A percentile compares a stretch with the other conserved stretches of the same genome.
phyloP scores from a whole-genome alignment of 371 early-diverging fungal genomes.

The Blakeslea trispora region DNA sequence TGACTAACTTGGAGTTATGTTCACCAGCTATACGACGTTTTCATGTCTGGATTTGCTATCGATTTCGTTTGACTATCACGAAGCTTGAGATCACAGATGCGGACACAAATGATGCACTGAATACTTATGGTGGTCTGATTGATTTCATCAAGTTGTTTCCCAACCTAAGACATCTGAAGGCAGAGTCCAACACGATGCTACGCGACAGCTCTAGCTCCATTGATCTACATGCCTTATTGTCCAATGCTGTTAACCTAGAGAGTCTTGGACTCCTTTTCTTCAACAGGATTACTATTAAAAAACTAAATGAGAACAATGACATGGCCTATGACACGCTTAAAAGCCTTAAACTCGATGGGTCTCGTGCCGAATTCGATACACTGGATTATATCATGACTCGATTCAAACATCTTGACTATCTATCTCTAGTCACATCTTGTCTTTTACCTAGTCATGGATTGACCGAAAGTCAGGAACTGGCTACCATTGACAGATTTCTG shows the following conservation, averaged over 20 bases:
- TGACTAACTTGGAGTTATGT: neutral
- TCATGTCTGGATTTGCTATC: constrained; percentile 11
- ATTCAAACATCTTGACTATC: too few relatives aligned
- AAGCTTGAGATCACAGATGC: constrained; percentile 4
- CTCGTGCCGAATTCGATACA: too few relatives aligned
- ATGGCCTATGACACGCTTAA: neutral
- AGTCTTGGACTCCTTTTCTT: neutral
- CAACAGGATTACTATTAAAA: too few relatives aligned
- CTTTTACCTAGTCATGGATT: too few relatives aligned
- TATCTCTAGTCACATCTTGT: too few relatives aligned
- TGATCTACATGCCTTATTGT: neutral
- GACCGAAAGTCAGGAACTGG: too few relatives aligned
- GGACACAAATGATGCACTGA: constrained; percentile 5
- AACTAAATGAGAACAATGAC: neutral
- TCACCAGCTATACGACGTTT: constrained; percentile 9
- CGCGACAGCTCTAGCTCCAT: neutral
- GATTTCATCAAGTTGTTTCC: neutral
- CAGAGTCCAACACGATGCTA: neutral
- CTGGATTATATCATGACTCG: too few relatives aligned
- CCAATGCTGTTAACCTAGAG: neutral
- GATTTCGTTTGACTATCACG: constrained; percentile 10
- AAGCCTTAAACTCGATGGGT: neutral
- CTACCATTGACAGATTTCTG: too few relatives aligned
- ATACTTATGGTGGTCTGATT: constrained; percentile 7
- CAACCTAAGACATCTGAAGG: constrained; percentile 6